Conservation (phyloP, 805 yeast species). For the Pichia membranifaciens region DNA sequence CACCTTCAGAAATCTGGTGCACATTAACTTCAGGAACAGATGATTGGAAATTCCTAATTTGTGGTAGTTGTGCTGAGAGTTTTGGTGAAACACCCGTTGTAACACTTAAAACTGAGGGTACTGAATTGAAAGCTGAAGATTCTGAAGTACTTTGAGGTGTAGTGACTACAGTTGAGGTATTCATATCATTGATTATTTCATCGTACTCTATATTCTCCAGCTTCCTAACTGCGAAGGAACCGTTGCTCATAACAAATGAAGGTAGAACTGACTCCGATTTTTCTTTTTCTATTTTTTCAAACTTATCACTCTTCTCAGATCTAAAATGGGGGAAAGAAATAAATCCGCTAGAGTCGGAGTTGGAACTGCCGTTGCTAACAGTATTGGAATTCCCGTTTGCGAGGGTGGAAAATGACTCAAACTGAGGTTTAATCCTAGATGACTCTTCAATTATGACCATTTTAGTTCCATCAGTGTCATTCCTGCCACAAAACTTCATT, state of each 20-base stretch:
- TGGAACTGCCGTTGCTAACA: too few species aligned
- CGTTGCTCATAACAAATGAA: slow-evolving; percentile 20
- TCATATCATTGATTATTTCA: slow-evolving; percentile 14
- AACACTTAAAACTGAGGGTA: neutral
- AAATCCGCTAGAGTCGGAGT: neutral
- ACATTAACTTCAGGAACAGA: neutral
- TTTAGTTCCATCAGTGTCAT: slow-evolving; percentile 12
- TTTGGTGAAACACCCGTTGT: neutral
- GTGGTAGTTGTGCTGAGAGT: neutral
- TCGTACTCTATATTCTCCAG: slow-evolving; percentile 23
- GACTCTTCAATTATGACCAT: slow-evolving; percentile 27
- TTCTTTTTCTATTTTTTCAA: neutral
- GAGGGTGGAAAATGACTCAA: too few species aligned
- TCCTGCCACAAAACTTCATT: slow-evolving; percentile 22
- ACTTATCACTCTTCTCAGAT: slow-evolving; percentile 6
- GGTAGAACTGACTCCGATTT: slow-evolving; percentile 24
- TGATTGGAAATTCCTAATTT: neutral
- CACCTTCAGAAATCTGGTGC: neutral
- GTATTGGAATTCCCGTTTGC: too few species aligned
- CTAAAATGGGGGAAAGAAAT: slow-evolving; percentile 8
- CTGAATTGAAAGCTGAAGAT: neutral
- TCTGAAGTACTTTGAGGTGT: neutral
- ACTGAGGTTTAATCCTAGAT: neutral
- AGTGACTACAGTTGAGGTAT: neutral
- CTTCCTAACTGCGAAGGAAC: slow-evolving; percentile 28